Evolutionary conservation across 2,329 filamentous ascomycete species (phyloP).

Genomic region (Myriosclerotinia curreyana): DNA sequence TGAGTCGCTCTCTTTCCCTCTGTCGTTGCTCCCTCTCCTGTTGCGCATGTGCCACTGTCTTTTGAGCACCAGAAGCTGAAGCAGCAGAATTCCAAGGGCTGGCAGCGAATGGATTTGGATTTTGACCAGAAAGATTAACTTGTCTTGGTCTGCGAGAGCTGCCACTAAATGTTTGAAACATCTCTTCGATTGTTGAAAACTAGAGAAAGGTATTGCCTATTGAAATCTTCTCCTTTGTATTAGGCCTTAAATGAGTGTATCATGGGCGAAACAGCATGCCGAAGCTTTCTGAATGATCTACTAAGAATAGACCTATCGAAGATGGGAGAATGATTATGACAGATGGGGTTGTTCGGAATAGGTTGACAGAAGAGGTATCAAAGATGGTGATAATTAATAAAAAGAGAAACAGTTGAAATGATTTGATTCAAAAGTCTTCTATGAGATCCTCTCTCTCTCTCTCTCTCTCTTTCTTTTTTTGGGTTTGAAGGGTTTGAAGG

Average conservation of each 20-base stretch:
- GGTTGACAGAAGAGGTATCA: neutral
- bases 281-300: constrained; percentile 6
- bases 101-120: constrained; percentile 73
- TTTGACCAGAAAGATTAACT: constrained; percentile 88
- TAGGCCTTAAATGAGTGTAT: constrained; percentile 26
- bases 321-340: neutral
- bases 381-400: neutral
- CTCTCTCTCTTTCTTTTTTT: neutral
- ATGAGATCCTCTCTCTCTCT: constrained; percentile 6
- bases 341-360: neutral
- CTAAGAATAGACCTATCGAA: neutral
- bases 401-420: neutral
- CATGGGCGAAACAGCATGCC: constrained; percentile 30
- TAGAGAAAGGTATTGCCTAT: neutral
- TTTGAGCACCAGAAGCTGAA: constrained; percentile 62
- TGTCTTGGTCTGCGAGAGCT: constrained; percentile 81
- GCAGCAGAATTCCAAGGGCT: constrained; percentile 51
- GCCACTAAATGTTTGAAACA: constrained; percentile 93
- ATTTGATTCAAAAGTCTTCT: neutral
- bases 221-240: constrained; percentile 8
- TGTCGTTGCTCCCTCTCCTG: constrained; percentile 80
- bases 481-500: neutral
- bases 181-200: constrained; percentile 42
- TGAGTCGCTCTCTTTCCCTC: constrained; percentile 72
- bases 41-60: constrained; percentile 80